Conservation (phyloP, 495 filamentous ascomycete genomes). For the Penicillium verhagenii region DNA sequence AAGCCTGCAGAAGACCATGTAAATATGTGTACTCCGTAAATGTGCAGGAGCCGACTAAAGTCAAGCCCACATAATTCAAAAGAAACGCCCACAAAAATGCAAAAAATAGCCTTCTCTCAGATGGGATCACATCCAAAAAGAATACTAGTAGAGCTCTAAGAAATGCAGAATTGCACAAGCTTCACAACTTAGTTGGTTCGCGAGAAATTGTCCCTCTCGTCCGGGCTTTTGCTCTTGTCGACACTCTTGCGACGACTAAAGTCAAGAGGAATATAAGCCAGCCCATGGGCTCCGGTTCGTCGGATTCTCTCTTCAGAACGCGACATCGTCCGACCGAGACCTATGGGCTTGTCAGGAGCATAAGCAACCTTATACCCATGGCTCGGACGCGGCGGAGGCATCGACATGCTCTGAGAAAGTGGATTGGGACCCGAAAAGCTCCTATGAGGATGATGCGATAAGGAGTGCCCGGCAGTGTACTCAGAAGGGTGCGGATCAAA, state of each 20-base stretch:
- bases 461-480: slow-evolving; percentile 4
- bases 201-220: slow-evolving; percentile 19
- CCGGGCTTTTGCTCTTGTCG: slow-evolving; percentile 7
- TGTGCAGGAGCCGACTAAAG: not conserved
- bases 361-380: slow-evolving; percentile 41
- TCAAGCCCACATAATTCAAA: not conserved
- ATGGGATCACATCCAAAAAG: no score
- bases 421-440: slow-evolving; percentile 22
- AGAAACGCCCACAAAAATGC: not conserved
- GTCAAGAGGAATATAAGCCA: slow-evolving; percentile 43
- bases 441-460: slow-evolving; percentile 28
- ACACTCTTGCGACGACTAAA: slow-evolving; percentile 29
- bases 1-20: slow-evolving; percentile 9
- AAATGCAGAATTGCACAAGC: no score
- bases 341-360: slow-evolving; percentile 38
- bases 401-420: slow-evolving; percentile 30
- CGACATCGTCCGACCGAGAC: slow-evolving; percentile 39
- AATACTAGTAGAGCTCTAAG: no score
- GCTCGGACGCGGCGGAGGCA: slow-evolving; percentile 26
- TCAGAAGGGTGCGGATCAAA: slow-evolving; percentile 14
- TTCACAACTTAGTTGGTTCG: not conserved
- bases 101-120: not conserved
- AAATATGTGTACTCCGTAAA: slow-evolving; percentile 7
- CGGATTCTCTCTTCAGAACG: slow-evolving; percentile 43
- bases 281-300: slow-evolving; percentile 38